phyloP scores from a whole-genome alignment of 192 early-diverging fungal genomes.

The Entomortierella parvispora region DNA sequence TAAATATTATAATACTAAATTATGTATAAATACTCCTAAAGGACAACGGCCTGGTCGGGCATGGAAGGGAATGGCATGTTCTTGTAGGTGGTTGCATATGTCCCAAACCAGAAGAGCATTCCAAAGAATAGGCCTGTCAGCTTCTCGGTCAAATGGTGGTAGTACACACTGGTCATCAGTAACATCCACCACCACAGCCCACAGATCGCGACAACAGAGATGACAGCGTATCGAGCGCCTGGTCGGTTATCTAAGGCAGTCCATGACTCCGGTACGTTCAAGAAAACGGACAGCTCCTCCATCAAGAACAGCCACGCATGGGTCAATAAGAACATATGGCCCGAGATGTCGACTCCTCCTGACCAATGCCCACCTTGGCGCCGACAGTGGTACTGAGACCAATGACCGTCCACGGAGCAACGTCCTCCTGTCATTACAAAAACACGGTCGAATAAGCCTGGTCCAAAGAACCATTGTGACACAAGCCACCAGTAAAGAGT shows the following conservation, averaged over 20 bases:
- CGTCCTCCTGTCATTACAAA: slow-evolving; percentile 76
- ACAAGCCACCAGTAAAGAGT: slow-evolving; percentile 87
- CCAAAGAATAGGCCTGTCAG: slow-evolving; percentile 75
- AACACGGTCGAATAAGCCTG: slow-evolving; percentile 82
- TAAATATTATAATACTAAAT: not conserved
- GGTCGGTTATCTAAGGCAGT: slow-evolving; percentile 9
- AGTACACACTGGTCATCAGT: slow-evolving; percentile 80
- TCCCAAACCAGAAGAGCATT: slow-evolving; percentile 71
- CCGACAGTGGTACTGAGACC: slow-evolving; percentile 40
- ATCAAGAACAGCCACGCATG: slow-evolving; percentile 79
- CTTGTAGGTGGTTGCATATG: slow-evolving; percentile 53
- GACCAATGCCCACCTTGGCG: slow-evolving; percentile 73
- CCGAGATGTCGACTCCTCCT: slow-evolving; percentile 87
- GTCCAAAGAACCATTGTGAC: slow-evolving; percentile 89
- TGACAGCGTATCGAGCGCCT: slow-evolving; percentile 37
- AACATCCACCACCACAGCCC: slow-evolving; percentile 83
- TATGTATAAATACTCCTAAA: not conserved
- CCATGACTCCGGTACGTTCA: slow-evolving; percentile 36
- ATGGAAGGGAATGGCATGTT: slow-evolving; percentile 26
- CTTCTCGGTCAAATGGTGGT: slow-evolving; percentile 78
- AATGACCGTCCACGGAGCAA: slow-evolving; percentile 56
- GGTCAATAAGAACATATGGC: slow-evolving; percentile 86
- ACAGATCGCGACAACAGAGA: slow-evolving; percentile 55
- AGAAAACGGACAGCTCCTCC: slow-evolving; percentile 68
- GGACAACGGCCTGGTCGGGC: slow-evolving; percentile 32